phyloP scores from a whole-genome alignment of 345 rosid genomes.

The Odontarrhena argentea region DNA sequence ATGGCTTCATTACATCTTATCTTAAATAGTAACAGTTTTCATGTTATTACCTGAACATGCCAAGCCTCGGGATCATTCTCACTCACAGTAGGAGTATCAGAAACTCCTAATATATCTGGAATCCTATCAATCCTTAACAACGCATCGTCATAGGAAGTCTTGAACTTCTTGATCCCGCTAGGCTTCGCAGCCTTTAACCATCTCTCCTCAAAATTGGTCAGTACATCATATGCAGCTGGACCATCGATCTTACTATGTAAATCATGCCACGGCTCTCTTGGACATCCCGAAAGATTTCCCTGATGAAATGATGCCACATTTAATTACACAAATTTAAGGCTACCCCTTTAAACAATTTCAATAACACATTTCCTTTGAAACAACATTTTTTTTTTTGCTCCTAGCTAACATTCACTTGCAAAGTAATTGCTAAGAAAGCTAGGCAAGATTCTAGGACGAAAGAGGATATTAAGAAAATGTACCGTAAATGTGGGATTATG shows the following conservation, averaged over 20 bases:
- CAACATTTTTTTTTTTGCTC: not conserved
- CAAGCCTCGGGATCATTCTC: slow-evolving; percentile 67
- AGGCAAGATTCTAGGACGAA: slow-evolving; percentile 5
- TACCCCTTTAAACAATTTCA: not conserved
- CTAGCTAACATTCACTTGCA: slow-evolving; percentile 13
- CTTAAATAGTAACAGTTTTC: slow-evolving; percentile 1
- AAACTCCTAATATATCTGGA: slow-evolving; percentile 62
- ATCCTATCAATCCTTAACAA: slow-evolving; percentile 78
- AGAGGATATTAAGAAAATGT: slow-evolving; percentile 31
- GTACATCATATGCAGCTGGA: slow-evolving; percentile 85
- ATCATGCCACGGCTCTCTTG: slow-evolving; percentile 97
- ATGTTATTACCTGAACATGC: slow-evolving; percentile 77
- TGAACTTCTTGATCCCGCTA: slow-evolving; percentile 65
- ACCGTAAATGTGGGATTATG: slow-evolving; percentile 65
- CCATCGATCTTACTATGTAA: slow-evolving; percentile 81
- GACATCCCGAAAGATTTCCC: slow-evolving; percentile 74
- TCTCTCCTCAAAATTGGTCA: slow-evolving; percentile 81
- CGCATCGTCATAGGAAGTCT: slow-evolving; percentile 63
- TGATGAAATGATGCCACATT: slow-evolving; percentile 31
- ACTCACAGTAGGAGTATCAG: slow-evolving; percentile 49
- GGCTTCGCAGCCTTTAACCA: slow-evolving; percentile 83
- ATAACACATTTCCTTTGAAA: not conserved
- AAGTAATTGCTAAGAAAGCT: slow-evolving; percentile 22
- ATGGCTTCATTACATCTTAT: slow-evolving; percentile 8
- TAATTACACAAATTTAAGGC: slow-evolving; percentile 8